Base-by-base conservation (phyloP, 768 basidiomycete genomes). In the Mycena pura region DNA sequence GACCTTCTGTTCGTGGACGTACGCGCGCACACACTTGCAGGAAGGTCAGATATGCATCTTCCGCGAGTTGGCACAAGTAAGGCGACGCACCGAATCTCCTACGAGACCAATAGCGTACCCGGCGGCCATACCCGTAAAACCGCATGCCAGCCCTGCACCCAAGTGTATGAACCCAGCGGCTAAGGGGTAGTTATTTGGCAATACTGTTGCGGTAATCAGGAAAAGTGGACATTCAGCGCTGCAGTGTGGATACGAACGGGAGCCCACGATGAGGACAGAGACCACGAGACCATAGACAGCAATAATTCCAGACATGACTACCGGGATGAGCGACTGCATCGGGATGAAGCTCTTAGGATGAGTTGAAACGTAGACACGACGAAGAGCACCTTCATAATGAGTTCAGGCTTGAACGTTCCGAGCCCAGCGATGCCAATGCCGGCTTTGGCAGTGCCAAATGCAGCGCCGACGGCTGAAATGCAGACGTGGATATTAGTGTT, bases 261-360 rank as follows among this genome's bases (percentile, higher is more conserved):
- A 70, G 57, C 93, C 93, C 17, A 91, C 84, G 62, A 97, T 97
- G 57, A 99, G 85, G 28, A 98, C 96, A 4, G 93, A 92, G 14
- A 98, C 96, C 9, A 99, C 96, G 39, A 99, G 84, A 8, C 96
- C 96, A 72, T 98, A 99, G 34, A 99, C 96, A 28, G 96, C 95
- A 66, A 97, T 96, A 75, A 97, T 97, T 78, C 96, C 95, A 58
- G 94, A 92, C 95, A 98, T 97, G 74, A 99, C 95, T 32, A 97
- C 95, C 5, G 96, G 96, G 64, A 98, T 95, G 52, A 97, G 83
- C 15, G 94, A 96, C 94, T 96, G 69, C 31, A 25, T 28, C 63
- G 17, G 31, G 15, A 40, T 17, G 34, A 22, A 27, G 29, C 41
- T 11, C 29, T 61, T 24, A 57, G 58, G 29, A 25, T 45, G 32